Base-by-base conservation (phyloP, 495 filamentous ascomycete genomes). In the Hypoxylon trugodes region DNA sequence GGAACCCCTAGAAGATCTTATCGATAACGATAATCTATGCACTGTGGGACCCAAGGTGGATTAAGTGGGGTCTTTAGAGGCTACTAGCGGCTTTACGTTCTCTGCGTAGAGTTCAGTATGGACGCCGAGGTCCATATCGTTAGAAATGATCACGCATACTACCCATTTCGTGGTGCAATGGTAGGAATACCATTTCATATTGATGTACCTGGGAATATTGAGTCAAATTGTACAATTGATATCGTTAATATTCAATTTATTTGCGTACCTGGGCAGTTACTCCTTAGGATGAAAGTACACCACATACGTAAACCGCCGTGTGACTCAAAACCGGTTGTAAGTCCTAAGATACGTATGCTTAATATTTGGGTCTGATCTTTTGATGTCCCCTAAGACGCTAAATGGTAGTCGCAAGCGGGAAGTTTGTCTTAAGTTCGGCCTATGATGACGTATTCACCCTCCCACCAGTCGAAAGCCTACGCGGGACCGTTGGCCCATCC, bases 11-110 rank as follows among this genome's bases (percentile, higher is more conserved):
- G n/a, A 30, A 45, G 40, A 22, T 37, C 16, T 66, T 69, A 69
- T 69, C 67, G 64, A 68, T 68, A 68, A 13, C 10, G 65, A 63
- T 68, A 63, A 63, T 52, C 35, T 19, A 33, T n/a, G 2, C n/a
- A n/a, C n/a, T n/a, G n/a, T n/a, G n/a, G n/a, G n/a, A n/a, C n/a
- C n/a, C n/a, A n/a, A n/a, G n/a, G n/a, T n/a, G n/a, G n/a, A n/a
- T 15, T 38, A 18, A 24, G 26, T 50, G 54, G 51, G 8, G 21
- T 45, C 2, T 4, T 19, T 19, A 13, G n/a, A 57, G 59, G 63
- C 47, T 66, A 66, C 28, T 25, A 47, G 46, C 57, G 63, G 63
- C 63, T 66, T 65, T 54, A 54, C 25, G 12, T 9, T 19, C 12
- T 47, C 13, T 10, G n/a, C 6, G 13, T 30, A 7, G 32, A 15